Evolutionary conservation across 352 stramenopile genomes (phyloP).

Genomic region (Phytophthora foliorum): DNA sequence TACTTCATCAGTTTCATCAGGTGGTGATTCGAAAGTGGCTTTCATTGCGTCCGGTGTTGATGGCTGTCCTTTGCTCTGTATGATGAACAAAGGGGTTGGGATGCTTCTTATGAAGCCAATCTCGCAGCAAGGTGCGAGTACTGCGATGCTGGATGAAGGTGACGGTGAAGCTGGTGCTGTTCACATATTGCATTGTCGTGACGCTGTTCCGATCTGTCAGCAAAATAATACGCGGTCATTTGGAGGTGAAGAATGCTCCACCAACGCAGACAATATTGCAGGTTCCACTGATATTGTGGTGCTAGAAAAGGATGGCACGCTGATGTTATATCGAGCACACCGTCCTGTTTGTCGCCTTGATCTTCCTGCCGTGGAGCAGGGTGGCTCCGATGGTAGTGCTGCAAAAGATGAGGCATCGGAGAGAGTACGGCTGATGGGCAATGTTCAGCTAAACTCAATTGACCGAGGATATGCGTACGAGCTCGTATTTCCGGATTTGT

Average conservation of each 20-base stretch:
- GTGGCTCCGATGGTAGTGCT: constrained; percentile 1
- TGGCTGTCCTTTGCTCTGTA: constrained; percentile 45
- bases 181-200: constrained; percentile 46
- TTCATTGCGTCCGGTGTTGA: constrained; percentile 52
- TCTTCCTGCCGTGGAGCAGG: constrained; percentile 15
- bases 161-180: constrained; percentile 13
- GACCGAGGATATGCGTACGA: constrained; percentile 40
- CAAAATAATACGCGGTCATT: neutral
- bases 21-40: constrained; percentile 21
- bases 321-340: constrained; percentile 48
- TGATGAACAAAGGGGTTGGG: constrained; percentile 52
- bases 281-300: constrained; percentile 52
- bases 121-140: constrained; percentile 16
- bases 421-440: constrained; percentile 17
- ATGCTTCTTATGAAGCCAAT: constrained; percentile 50
- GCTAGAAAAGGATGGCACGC: constrained; percentile 35
- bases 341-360: constrained; percentile 44
- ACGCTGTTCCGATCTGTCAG: constrained; percentile 49
- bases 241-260: constrained; percentile 2
- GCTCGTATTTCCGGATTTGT: constrained; percentile 28
- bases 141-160: constrained; percentile 8
- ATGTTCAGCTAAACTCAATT: constrained; percentile 40
- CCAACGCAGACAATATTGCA: neutral
- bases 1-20: constrained; percentile 6
- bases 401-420: constrained; percentile 6